Evolutionary conservation across 75 land plant species (phyloP).

Genomic region (Sequoia sempervirens): DNA sequence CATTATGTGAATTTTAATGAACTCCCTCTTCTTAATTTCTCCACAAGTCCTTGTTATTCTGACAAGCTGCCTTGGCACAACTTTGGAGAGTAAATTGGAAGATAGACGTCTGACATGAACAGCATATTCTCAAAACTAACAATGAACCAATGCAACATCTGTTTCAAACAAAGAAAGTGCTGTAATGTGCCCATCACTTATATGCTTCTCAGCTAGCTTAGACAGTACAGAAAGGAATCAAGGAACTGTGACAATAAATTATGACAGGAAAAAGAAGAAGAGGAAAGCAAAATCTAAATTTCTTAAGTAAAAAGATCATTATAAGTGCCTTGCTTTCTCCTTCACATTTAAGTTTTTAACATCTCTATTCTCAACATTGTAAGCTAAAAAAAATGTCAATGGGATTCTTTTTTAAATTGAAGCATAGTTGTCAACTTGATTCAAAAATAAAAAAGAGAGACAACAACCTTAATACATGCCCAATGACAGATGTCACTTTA

Average conservation of each 20-base stretch:
- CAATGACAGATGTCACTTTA: slow-evolving; percentile 94
- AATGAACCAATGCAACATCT: not conserved
- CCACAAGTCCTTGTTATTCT: not conserved
- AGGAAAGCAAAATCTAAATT: not conserved
- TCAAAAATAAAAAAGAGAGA: slow-evolving; percentile 3
- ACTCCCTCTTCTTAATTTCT: not conserved
- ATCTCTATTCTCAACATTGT: slow-evolving; percentile 3
- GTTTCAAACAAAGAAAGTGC: not conserved
- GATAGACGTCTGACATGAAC: not conserved
- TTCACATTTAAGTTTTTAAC: not conserved
- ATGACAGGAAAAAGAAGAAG: not conserved
- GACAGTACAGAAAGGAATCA: not conserved
- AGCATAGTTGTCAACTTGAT: not conserved
- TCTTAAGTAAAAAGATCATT: not conserved
- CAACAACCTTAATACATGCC: slow-evolving; percentile 90
- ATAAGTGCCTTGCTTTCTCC: not conserved
- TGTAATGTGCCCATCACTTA: not conserved
- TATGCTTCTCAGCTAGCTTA: not conserved
- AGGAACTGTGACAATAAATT: not conserved
- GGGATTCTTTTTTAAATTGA: no score
- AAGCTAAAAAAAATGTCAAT: not conserved
- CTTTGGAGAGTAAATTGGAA: not conserved
- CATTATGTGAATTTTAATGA: not conserved
- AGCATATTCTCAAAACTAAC: not conserved
- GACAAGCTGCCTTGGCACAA: not conserved